Evolutionary conservation across 768 basidiomycete species (phyloP).

Genomic region (Cystobasidium tubakii): DNA sequence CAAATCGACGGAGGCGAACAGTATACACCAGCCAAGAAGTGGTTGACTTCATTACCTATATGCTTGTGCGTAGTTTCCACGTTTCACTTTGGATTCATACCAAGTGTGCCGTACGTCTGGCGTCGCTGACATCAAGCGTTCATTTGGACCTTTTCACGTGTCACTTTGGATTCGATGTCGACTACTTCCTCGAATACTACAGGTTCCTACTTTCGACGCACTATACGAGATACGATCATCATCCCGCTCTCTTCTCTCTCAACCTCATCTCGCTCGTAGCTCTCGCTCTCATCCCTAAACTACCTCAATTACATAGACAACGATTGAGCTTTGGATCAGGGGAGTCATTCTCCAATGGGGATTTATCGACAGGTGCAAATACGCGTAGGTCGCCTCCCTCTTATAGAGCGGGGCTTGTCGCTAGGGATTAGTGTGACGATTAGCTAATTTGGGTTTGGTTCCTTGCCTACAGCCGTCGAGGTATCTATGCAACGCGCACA

Average conservation of each 20-base stretch:
- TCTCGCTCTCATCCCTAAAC: slow-evolving; percentile 83
- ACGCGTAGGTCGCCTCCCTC: slow-evolving; percentile 12
- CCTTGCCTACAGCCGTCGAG: slow-evolving; percentile 10
- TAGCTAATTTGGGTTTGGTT: neutral
- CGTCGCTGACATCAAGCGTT: neutral
- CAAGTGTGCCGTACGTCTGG: neutral
- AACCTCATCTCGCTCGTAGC: slow-evolving; percentile 69
- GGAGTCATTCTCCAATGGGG: neutral
- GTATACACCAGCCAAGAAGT: slow-evolving; percentile 97
- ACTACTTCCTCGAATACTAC: neutral
- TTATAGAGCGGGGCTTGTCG: neutral
- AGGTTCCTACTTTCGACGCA: slow-evolving; percentile 97
- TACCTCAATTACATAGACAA: slow-evolving; percentile 57
- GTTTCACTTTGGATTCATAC: neutral
- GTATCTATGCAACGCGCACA: slow-evolving; percentile 14
- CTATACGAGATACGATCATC: slow-evolving; percentile 93
- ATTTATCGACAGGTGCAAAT: slow-evolving; percentile 1
- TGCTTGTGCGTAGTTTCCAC: slow-evolving; percentile 59
- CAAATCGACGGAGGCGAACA: slow-evolving; percentile 98
- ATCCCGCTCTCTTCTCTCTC: slow-evolving; percentile 68
- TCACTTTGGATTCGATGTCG: neutral
- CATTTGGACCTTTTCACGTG: neutral
- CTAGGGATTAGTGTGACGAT: neutral
- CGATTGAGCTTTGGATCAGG: slow-evolving; percentile 44
- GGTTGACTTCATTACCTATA: slow-evolving; percentile 84